Conservation (phyloP, 192 early-diverging fungal species). For the Coemansia sp. region DNA sequence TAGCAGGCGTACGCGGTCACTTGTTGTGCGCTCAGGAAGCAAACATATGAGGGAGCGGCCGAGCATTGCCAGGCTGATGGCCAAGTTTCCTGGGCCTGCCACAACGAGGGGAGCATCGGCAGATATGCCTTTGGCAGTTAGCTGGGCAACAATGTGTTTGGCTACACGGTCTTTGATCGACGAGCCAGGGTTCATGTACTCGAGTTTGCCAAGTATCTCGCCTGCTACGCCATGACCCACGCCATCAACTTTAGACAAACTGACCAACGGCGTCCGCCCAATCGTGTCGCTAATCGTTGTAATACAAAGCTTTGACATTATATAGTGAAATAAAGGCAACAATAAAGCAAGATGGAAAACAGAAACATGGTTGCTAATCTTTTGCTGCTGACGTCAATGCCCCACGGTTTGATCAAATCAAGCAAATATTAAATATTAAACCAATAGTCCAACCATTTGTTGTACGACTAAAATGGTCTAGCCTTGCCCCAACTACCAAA, state of each 20-base stretch:
- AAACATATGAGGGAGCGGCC: conserved; percentile 41
- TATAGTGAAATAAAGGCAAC: not conserved
- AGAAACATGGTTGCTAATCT: too few relatives aligned
- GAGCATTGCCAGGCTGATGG: conserved; percentile 64
- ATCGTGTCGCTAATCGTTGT: conserved; percentile 44
- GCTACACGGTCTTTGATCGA: conserved; percentile 78
- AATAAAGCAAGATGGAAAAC: conserved; percentile 2
- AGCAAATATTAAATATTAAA: too few relatives aligned
- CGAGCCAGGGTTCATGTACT: conserved; percentile 69
- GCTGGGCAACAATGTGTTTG: conserved; percentile 36
- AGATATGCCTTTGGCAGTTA: conserved; percentile 21
- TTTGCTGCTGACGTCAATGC: too few relatives aligned
- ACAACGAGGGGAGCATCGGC: conserved; percentile 59
- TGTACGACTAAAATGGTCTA: too few relatives aligned
- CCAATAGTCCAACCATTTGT: too few relatives aligned
- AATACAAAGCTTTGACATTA: conserved; percentile 17
- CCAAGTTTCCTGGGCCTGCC: conserved; percentile 71
- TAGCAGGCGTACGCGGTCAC: conserved; percentile 64
- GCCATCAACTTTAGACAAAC: conserved; percentile 25
- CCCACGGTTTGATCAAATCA: too few relatives aligned
- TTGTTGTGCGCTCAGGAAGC: conserved; percentile 71
- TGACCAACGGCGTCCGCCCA: conserved; percentile 65
- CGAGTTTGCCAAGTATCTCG: conserved; percentile 70
- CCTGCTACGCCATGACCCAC: conserved; percentile 27
- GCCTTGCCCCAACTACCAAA: too few relatives aligned